phyloP scores from a whole-genome alignment of 139 green algal genomes.

The Astrephomene gubernaculifera region DNA sequence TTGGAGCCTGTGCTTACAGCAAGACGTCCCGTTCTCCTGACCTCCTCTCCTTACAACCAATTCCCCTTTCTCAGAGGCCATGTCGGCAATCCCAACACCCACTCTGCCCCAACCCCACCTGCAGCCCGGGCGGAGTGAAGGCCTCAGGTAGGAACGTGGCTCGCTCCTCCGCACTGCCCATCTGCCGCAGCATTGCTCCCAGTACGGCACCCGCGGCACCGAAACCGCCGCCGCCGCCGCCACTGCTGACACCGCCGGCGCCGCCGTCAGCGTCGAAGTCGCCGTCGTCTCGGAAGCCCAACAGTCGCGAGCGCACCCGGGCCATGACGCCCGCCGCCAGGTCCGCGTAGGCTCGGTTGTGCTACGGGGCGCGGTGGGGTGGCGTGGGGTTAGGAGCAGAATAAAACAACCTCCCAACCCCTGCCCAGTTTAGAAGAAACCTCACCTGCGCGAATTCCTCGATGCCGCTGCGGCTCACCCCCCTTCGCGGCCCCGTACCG shows the following conservation, averaged over 20 bases:
- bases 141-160: conserved; percentile 51
- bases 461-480: background rate
- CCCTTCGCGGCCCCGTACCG: background rate
- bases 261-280: no score
- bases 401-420: no score
- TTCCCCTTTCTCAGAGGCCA: no score
- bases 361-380: no score
- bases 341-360: conserved; percentile 41
- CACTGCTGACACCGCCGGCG: no score
- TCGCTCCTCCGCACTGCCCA: conserved; percentile 46
- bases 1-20: no score
- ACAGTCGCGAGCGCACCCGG: conserved; percentile 41
- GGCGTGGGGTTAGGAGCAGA: no score
- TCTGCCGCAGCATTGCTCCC: conserved; percentile 33
- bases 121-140: conserved; percentile 46
- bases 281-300: conserved; percentile 48
- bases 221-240: no score
- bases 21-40: no score
- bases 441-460: conserved; percentile 42
- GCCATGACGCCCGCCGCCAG: conserved; percentile 48
- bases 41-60: no score
- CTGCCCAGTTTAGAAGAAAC: no score
- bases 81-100: no score
- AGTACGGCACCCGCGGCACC: conserved; percentile 23
- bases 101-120: conserved; percentile 14